Evolutionary conservation across 768 basidiomycete genomes (phyloP).

Genomic region (Tylopilus vinaceipallidus): DNA sequence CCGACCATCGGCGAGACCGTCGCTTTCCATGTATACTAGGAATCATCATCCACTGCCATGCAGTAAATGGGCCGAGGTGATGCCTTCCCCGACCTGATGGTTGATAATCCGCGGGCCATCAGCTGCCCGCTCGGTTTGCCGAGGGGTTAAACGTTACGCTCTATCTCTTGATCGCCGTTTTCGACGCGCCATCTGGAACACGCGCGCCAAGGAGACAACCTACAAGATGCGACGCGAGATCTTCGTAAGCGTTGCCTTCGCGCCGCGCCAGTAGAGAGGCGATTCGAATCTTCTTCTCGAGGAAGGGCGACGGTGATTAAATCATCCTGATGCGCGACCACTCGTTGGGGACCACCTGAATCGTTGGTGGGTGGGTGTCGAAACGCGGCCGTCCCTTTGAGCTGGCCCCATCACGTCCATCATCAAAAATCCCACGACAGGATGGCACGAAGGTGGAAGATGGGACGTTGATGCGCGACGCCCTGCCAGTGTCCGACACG

Average conservation of each 20-base stretch:
- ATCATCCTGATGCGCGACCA: not conserved
- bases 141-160: no score
- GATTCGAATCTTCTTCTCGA: not conserved
- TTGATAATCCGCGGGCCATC: not conserved
- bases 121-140: not conserved
- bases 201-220: not conserved
- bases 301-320: not conserved
- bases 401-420: no score
- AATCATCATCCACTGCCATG: constrained; percentile 12
- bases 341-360: no score
- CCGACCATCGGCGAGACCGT: constrained; percentile 19
- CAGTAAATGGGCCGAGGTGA: constrained; percentile 4
- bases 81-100: not conserved
- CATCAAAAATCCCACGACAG: no score
- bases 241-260: not conserved
- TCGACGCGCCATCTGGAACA: not conserved
- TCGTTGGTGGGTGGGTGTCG: no score
- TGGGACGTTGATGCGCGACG: no score
- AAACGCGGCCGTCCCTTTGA: not conserved
- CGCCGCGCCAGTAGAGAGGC: not conserved
- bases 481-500: no score
- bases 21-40: constrained; percentile 23
- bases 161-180: not conserved
- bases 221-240: constrained; percentile 1
- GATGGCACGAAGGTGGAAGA: no score